phyloP scores from a whole-genome alignment of 352 stramenopile species.

The Globisporangium cederbergense region DNA sequence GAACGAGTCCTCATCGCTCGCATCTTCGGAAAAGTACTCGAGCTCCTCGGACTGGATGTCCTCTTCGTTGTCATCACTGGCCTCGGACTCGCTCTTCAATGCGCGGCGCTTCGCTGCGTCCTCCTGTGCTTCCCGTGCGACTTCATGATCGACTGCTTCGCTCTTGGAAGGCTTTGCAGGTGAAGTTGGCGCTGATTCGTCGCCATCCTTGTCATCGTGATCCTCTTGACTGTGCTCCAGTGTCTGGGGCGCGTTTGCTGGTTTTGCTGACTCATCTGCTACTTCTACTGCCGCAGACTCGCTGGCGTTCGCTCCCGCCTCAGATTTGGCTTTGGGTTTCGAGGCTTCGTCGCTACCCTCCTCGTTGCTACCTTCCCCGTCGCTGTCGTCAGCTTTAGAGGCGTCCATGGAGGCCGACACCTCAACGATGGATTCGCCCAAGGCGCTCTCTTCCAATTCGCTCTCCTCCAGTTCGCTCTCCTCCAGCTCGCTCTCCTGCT shows the following conservation, averaged over 20 bases:
- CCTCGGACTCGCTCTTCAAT: constrained; percentile 44
- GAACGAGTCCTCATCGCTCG: constrained; percentile 79
- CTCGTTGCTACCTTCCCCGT: constrained; percentile 6
- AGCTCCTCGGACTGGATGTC: constrained; percentile 73
- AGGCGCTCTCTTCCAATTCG: constrained; percentile 25
- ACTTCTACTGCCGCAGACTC: neutral
- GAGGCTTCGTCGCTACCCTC: neutral
- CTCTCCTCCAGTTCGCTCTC: constrained; percentile 6
- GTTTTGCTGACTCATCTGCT: neutral
- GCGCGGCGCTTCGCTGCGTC: constrained; percentile 42
- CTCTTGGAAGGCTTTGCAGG: neutral
- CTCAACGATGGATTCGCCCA: constrained; percentile 43
- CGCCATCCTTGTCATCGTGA: constrained; percentile 1
- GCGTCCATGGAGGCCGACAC: constrained; percentile 30
- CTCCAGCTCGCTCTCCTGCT: constrained; percentile 17
- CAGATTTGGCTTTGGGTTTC: neutral
- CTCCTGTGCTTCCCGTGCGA: constrained; percentile 16
- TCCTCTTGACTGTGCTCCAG: neutral
- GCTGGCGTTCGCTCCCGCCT: neutral
- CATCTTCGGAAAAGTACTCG: constrained; percentile 83
- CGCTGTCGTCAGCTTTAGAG: constrained; percentile 9
- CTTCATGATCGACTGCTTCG: neutral
- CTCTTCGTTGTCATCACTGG: constrained; percentile 57
- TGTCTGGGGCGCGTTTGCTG: neutral
- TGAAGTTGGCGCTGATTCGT: neutral